Evolutionary conservation across 352 stramenopile species (phyloP), one percentile per base, ranked within the genome.

Genomic region (Globisporangium radiosum): DNA sequence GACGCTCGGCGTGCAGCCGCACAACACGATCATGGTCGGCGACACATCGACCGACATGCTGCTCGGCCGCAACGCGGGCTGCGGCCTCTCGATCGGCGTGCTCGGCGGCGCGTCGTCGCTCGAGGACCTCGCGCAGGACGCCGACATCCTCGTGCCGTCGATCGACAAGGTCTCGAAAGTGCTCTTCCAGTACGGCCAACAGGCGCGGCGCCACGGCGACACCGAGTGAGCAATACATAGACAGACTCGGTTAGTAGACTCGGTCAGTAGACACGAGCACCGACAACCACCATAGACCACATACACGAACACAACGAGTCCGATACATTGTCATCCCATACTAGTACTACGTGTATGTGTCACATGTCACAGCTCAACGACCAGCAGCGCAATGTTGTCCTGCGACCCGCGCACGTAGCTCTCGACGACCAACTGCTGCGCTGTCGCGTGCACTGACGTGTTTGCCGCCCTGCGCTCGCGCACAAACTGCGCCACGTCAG

Each of bases 351-450:
- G 25, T 33, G 25, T 33, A 33, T 33, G 25, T 33, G 25, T 33
- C 25, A 33, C 25, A 33, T 33, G 25, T 50, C 25, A 47, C 13
- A 77, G 54, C 19, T 50, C 59, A 5, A 86, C 68, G 3, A 87
- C 57, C 9, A 90, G 81, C 14, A 96, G 83, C 37, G 90, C 95
- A 63, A 98, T 92, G 61, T 99, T 99, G 65, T 99, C 96, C 5
- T 88, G 87, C 52, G 88, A 97, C 52, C 96, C 95, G 52, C 93
- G 81, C n/a, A 98, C 78, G 63, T 97, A 98, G 38, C 92, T 88
- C 66, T 98, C 92, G 19, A 92, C 71, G 6, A 94, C 78, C n/a
- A 98, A 64, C 15, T 82, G 57, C 50, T 90, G 69, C 10, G 90
- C 88, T 50, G 92, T 71, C 50, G 78, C 70, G 66, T 95, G 69